Percentiles rank a stretch among this genome's conserved stretches.
These are phyloP conservation scores for Eragrostis nindensis DNA, from an alignment of 176 grass and related monocot genomes.

Conservation along the genomic window DNA sequence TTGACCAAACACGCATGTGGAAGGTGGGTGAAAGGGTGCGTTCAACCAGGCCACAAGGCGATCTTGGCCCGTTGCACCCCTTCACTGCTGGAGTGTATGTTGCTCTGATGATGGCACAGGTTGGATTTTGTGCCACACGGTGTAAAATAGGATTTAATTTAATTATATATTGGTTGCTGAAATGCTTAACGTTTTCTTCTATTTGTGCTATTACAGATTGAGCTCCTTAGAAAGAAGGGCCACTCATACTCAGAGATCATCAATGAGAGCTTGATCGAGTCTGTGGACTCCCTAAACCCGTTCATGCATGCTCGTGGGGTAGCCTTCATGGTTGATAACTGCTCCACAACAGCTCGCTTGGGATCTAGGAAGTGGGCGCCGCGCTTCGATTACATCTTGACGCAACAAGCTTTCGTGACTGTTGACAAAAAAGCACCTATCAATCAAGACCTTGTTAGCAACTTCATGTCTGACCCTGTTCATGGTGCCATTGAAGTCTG, in stretches of 20 bases:
- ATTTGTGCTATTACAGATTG: slow-evolving; percentile 53
- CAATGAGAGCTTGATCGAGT: slow-evolving; percentile 88
- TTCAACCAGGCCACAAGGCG: slow-evolving; percentile 58
- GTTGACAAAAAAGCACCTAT: slow-evolving; percentile 62
- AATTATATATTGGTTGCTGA: slow-evolving; percentile 4
- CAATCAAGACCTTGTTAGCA: slow-evolving; percentile 93
- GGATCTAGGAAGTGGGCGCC: slow-evolving; percentile 95
- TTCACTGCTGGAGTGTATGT: slow-evolving; percentile 88
- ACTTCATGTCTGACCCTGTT: slow-evolving; percentile 77
- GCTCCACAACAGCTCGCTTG: slow-evolving; percentile 83
- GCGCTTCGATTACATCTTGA: slow-evolving; percentile 83
- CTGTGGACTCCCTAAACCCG: slow-evolving; percentile 88
- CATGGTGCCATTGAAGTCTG: slow-evolving; percentile 82
- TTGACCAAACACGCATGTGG: slow-evolving; percentile 85
- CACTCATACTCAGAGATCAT: slow-evolving; percentile 90
- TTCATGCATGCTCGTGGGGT: slow-evolving; percentile 97
- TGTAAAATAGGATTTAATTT: neutral
- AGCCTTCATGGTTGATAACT: slow-evolving; percentile 98
- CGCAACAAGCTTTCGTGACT: slow-evolving; percentile 85
- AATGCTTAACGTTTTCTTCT: slow-evolving; percentile 13
- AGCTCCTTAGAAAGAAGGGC: slow-evolving; percentile 77
- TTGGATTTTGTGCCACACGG: slow-evolving; percentile 8
- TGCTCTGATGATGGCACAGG: slow-evolving; percentile 95
- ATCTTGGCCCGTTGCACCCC: slow-evolving; percentile 70
- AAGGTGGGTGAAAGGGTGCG: slow-evolving; percentile 81